These are phyloP conservation scores for Rhizopus arrhizus DNA, from an alignment of 371 early-diverging fungal genomes.

Conservation along the genomic window DNA sequence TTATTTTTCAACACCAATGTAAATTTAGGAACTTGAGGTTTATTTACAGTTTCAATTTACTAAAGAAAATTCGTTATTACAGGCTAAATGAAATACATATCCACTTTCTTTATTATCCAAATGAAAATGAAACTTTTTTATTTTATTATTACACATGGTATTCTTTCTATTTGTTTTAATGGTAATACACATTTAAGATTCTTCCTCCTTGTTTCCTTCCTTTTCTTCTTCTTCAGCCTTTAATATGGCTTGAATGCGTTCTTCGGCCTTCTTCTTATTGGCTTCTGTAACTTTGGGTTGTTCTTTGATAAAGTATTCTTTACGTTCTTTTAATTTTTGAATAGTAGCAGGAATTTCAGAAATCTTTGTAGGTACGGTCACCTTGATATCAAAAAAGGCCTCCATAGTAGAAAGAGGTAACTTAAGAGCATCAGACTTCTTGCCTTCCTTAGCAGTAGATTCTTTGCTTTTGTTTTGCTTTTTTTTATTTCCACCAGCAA, in stretches of 20 bases:
- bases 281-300: slow-evolving; percentile 79
- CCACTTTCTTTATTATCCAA: not conserved
- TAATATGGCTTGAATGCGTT: slow-evolving; percentile 73
- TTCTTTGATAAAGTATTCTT: slow-evolving; percentile 69
- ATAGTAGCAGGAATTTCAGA: slow-evolving; percentile 75
- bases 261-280: slow-evolving; percentile 88
- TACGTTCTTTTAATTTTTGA: slow-evolving; percentile 72
- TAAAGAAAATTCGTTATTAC: slow-evolving; percentile 29
- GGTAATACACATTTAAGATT: not conserved
- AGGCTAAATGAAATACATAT: slow-evolving; percentile 14
- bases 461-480: slow-evolving; percentile 38
- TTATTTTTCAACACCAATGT: slow-evolving; percentile 16
- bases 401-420: slow-evolving; percentile 83
- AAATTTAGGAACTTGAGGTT: slow-evolving; percentile 27
- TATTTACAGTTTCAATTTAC: slow-evolving; percentile 32
- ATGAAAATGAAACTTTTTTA: not conserved
- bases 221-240: slow-evolving; percentile 54
- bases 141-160: not conserved
- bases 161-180: too few relatives aligned
- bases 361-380: slow-evolving; percentile 75
- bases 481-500: slow-evolving; percentile 66
- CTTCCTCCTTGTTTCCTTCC: not conserved
- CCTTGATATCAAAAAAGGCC: slow-evolving; percentile 79
- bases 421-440: slow-evolving; percentile 72
- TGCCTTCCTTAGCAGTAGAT: slow-evolving; percentile 55